A percentile compares a stretch with the other conserved stretches of the same genome.
phyloP scores from a whole-genome alignment of 164 flowering plant species.

The Euptelea pleiosperma region DNA sequence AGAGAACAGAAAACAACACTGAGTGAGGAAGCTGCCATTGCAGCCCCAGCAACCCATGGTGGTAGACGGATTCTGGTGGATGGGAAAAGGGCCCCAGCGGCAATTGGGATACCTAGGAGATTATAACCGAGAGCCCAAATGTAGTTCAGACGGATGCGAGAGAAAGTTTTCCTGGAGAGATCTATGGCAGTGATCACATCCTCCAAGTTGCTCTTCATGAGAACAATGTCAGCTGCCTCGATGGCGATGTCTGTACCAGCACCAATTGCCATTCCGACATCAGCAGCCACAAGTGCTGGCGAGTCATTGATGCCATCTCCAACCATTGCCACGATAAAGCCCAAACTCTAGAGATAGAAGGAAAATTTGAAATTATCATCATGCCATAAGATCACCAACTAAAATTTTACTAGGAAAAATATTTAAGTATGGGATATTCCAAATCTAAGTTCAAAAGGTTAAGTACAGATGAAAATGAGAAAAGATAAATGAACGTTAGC shows the following conservation, averaged over 20 bases:
- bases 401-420: no score
- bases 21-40: slow-evolving; percentile 84
- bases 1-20: slow-evolving; percentile 73
- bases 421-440: no score
- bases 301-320: slow-evolving; percentile 90
- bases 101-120: slow-evolving; percentile 62
- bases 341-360: slow-evolving; percentile 34
- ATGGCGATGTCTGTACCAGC: slow-evolving; percentile 83
- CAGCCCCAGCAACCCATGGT: slow-evolving; percentile 86
- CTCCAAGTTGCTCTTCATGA: slow-evolving; percentile 78
- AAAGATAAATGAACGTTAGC: no score
- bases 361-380: no score
- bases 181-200: slow-evolving; percentile 80
- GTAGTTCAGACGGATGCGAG: slow-evolving; percentile 63
- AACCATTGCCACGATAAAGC: slow-evolving; percentile 68
- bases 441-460: no score
- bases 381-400: no score
- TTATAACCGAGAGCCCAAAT: slow-evolving; percentile 78
- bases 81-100: slow-evolving; percentile 71
- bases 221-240: slow-evolving; percentile 84
- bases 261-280: slow-evolving; percentile 87
- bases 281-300: slow-evolving; percentile 83
- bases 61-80: slow-evolving; percentile 58
- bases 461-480: no score
- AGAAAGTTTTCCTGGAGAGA: slow-evolving; percentile 63